Percentiles rank a stretch among this genome's conserved stretches.
phyloP scores from a whole-genome alignment of 164 flowering plant species.

The Vitis labrusca region DNA sequence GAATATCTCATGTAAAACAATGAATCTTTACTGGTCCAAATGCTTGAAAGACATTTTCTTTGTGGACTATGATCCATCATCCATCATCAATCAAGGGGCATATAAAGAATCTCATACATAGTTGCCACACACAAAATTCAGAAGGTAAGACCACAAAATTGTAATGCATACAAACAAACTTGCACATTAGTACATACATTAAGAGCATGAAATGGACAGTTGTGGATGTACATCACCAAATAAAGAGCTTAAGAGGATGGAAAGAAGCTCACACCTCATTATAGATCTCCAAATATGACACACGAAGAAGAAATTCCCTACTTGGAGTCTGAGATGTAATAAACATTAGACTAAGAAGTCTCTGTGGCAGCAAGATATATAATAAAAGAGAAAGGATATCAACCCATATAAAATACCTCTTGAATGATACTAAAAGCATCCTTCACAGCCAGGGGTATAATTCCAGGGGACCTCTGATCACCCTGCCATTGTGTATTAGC shows the following conservation, averaged over 20 bases:
- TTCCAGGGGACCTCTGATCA: conserved; percentile 98
- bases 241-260: neutral
- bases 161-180: neutral
- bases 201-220: neutral
- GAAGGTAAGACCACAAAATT: neutral
- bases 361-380: neutral
- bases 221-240: neutral
- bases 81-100: neutral
- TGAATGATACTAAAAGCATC: conserved; percentile 96
- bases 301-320: conserved; percentile 91
- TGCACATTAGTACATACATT: neutral
- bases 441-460: conserved; percentile 93
- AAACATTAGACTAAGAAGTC: conserved; percentile 16
- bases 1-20: neutral
- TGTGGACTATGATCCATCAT: neutral
- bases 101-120: no score
- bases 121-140: neutral
- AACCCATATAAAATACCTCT: conserved; percentile 55
- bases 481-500: conserved; percentile 49
- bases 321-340: conserved; percentile 67
- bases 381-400: neutral
- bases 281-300: conserved; percentile 94
- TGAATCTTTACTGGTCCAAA: neutral
- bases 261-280: conserved; percentile 67
- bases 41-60: neutral